Percentiles rank a stretch among this genome's conserved stretches.
Conservation (phyloP, 768 basidiomycete species). For the Stropharia rugosoannulata region DNA sequence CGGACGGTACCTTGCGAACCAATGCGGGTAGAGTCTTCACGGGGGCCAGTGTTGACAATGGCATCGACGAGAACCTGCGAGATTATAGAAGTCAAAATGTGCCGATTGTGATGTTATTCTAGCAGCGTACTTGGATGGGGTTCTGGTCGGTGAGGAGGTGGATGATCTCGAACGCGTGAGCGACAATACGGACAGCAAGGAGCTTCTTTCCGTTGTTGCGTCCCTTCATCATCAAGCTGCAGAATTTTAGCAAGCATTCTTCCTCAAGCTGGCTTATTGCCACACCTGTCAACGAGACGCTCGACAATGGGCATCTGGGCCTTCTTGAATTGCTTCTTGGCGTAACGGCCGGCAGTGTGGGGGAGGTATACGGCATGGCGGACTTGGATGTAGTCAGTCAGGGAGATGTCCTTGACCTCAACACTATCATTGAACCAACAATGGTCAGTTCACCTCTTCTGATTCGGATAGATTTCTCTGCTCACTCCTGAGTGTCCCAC, state of each 20-base stretch:
- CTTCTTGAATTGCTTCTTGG: slow-evolving; percentile 99
- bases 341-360: slow-evolving; percentile 98
- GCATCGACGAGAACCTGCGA: slow-evolving; percentile 90
- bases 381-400: slow-evolving; percentile 99
- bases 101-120: neutral
- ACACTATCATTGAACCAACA: slow-evolving; percentile 51
- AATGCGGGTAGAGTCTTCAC: slow-evolving; percentile 99
- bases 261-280: neutral
- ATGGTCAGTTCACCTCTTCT: slow-evolving; percentile 12
- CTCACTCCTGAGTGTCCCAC: slow-evolving; percentile 98
- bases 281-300: slow-evolving; percentile 94
- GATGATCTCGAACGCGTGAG: slow-evolving; percentile 99
- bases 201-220: slow-evolving; percentile 99
- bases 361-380: slow-evolving; percentile 96
- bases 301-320: slow-evolving; percentile 99
- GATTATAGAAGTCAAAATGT: neutral
- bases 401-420: slow-evolving; percentile 98
- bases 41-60: slow-evolving; percentile 98
- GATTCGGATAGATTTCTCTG: slow-evolving; percentile 6
- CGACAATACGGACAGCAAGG: slow-evolving; percentile 97
- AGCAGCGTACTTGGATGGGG: slow-evolving; percentile 85
- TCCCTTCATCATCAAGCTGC: slow-evolving; percentile 99
- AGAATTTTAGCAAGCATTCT: neutral
- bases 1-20: slow-evolving; percentile 99
- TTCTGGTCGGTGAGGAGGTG: slow-evolving; percentile 99